phyloP scores from a whole-genome alignment of 108 stramenopile genomes.

The Chaetoceros muelleri region DNA sequence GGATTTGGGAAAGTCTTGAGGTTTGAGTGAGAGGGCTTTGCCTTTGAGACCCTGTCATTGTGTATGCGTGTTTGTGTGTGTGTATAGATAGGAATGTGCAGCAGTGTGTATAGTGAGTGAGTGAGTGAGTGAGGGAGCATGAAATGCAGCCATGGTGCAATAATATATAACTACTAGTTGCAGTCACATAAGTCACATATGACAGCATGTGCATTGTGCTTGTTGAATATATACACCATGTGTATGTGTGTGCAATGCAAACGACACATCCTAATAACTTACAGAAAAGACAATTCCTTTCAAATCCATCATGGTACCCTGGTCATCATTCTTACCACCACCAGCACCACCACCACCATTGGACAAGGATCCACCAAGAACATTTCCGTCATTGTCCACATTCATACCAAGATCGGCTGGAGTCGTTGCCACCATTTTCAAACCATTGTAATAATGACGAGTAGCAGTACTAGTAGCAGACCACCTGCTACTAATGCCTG shows the following conservation, averaged over 20 bases:
- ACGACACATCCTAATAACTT: not conserved
- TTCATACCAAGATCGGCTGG: not conserved
- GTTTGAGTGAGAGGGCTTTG: slow-evolving; percentile 38
- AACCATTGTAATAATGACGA: not conserved
- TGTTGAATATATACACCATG: too few species aligned
- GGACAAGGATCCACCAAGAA: too few species aligned
- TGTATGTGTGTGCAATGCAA: too few species aligned
- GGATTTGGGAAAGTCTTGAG: slow-evolving; percentile 52
- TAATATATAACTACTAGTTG: not conserved
- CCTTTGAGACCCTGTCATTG: slow-evolving; percentile 66
- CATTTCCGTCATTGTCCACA: too few species aligned
- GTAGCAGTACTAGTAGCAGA: too few species aligned
- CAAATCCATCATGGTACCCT: slow-evolving; percentile 17
- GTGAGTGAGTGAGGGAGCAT: too few species aligned
- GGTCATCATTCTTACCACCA: slow-evolving; percentile 1
- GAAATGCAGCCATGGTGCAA: not conserved
- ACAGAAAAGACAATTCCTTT: slow-evolving; percentile 24
- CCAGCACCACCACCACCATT: too few species aligned
- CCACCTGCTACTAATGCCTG: too few species aligned
- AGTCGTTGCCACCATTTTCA: not conserved
- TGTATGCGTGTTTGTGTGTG: too few species aligned
- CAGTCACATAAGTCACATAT: not conserved
- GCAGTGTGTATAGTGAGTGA: not conserved
- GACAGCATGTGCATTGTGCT: too few species aligned
- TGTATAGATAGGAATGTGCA: too few species aligned